Evolutionary conservation across 108 stramenopile species (phyloP), one percentile per base, ranked within the genome.

Genomic region (Mediolabrus comicus): DNA sequence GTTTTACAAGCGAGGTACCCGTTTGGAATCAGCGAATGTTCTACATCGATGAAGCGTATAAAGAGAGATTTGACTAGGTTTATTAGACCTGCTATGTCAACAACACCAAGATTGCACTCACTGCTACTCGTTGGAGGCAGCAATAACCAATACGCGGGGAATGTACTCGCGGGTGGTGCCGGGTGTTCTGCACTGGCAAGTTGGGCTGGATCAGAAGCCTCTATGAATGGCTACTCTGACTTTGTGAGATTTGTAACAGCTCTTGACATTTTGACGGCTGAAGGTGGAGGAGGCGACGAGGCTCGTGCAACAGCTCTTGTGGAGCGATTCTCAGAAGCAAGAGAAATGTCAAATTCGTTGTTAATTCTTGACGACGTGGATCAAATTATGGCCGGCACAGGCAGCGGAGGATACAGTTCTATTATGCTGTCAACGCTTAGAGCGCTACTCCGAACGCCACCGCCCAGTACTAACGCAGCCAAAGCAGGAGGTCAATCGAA

Each of bases 281-380:
- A 75, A 43, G 86, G 74, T 0, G 74, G 81, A 32, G 77, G 82
- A 36, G 90, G 86, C 12, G 88, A 89, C 51, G 81, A 79, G 25
- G 83, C 86, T 31, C 82, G 91, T 67, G 88, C 88, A 27, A 71
- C 87, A 29, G 89, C 89, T 12, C 76, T 92, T 56, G 79, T 83
- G 0, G 88, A 88, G 59, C 39, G 62, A 2, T 92, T 92, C 71
- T 68, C 83, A 0, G 87, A 87, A 54, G 89, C 88, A 31, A 32
- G 82, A 36, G 83, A 86, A 59, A 85, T 88, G 86, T 59, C 85
- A 6, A 62, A 74, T 57, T 83, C 87, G 0, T 52, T 92, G 19
- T 46, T 92, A 26, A 86, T 92, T 0, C 63, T 92, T 2, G 92
- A 92, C 53, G 92, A 92, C 33, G 69, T 92, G 35, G 92, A 92